Evolutionary conservation across 495 filamentous ascomycete genomes (phyloP).

Genomic region (Penicillium simplicissimum): DNA sequence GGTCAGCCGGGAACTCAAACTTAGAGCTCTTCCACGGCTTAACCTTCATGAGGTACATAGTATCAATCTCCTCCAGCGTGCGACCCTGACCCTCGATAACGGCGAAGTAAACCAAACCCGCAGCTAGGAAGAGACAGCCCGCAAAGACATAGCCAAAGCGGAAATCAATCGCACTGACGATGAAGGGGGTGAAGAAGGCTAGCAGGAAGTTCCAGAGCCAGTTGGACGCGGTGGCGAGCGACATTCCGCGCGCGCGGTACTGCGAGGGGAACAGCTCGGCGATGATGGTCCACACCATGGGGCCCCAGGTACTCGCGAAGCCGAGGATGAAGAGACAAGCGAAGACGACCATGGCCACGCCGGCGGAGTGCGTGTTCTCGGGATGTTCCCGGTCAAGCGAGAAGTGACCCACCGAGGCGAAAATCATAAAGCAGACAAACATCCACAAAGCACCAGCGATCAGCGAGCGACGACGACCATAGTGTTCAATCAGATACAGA

Average conservation of each 20-base stretch:
- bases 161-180: slow-evolving; percentile 66
- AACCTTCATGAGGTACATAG: slow-evolving; percentile 72
- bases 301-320: slow-evolving; percentile 74
- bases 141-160: slow-evolving; percentile 79
- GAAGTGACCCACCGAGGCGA: slow-evolving; percentile 66
- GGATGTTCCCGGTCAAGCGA: slow-evolving; percentile 53
- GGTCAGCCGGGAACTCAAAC: slow-evolving; percentile 41
- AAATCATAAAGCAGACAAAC: slow-evolving; percentile 70
- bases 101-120: slow-evolving; percentile 67
- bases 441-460: slow-evolving; percentile 69
- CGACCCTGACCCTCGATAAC: slow-evolving; percentile 68
- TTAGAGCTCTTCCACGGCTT: slow-evolving; percentile 62
- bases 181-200: slow-evolving; percentile 78
- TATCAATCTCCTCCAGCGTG: slow-evolving; percentile 76
- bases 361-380: slow-evolving; percentile 54
- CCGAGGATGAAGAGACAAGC: slow-evolving; percentile 63
- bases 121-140: slow-evolving; percentile 63
- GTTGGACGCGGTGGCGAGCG: slow-evolving; percentile 74
- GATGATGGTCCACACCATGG: slow-evolving; percentile 77
- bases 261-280: slow-evolving; percentile 78
- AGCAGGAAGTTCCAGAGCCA: slow-evolving; percentile 90
- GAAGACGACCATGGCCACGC: slow-evolving; percentile 70
- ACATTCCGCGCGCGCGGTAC: slow-evolving; percentile 74
- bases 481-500: slow-evolving; percentile 68
- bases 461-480: slow-evolving; percentile 66